A percentile compares a stretch with the other conserved stretches of the same genome.
phyloP scores from a whole-genome alignment of 2,329 filamentous ascomycete species.

The Catunica adiposa region DNA sequence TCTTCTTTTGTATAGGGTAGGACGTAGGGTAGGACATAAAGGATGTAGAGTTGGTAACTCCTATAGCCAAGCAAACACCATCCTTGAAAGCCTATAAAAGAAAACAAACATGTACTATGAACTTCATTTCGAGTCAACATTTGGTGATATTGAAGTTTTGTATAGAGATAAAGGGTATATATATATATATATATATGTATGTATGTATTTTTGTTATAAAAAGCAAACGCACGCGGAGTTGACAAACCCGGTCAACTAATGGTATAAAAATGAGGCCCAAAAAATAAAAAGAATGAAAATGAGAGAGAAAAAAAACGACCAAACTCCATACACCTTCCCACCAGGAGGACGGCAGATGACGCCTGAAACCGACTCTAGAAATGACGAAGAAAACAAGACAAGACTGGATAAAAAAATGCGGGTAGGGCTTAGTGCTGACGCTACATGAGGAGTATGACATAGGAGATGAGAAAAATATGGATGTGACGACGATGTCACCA shows the following conservation, averaged over 20 bases:
- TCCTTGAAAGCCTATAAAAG: background rate
- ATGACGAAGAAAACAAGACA: background rate
- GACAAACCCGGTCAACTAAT: background rate
- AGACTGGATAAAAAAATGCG: background rate
- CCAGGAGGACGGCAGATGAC: background rate
- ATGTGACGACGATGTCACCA: background rate
- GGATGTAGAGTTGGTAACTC: no score
- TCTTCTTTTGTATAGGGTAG: no score
- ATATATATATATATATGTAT: background rate
- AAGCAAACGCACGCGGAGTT: background rate
- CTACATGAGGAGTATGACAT: background rate
- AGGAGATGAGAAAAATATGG: background rate
- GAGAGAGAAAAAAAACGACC: background rate
- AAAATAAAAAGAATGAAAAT: no score
- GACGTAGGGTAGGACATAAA: no score
- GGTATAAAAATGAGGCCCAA: constrained; percentile 9
- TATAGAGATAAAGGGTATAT: background rate
- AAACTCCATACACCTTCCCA: constrained; percentile 5
- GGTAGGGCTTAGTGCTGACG: background rate
- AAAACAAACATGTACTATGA: background rate
- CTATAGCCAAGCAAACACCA: background rate
- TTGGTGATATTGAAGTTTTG: background rate
- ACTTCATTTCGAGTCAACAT: no score
- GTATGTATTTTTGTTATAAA: background rate
- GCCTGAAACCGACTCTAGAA: background rate